Evolutionary conservation across 805 yeast species (phyloP).

Genomic region (Priceomyces fermenticarens): DNA sequence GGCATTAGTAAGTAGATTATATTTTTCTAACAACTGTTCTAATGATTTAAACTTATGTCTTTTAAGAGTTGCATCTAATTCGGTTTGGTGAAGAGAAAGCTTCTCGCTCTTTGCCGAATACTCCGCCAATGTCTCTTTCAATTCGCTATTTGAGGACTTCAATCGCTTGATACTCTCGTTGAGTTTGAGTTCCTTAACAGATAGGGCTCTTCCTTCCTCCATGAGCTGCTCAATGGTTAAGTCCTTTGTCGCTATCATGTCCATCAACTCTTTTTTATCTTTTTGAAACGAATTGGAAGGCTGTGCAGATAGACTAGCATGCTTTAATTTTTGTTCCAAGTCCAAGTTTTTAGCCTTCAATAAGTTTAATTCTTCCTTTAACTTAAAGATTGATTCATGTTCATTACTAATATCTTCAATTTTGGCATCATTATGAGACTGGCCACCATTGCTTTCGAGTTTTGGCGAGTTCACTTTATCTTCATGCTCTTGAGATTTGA

Average conservation of each 20-base stretch:
- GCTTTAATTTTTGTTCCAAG: background rate
- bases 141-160: slow-evolving; percentile 30
- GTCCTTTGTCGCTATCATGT: slow-evolving; percentile 49
- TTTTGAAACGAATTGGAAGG: slow-evolving; percentile 6
- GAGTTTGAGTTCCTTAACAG: slow-evolving; percentile 66
- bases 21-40: slow-evolving; percentile 23
- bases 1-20: slow-evolving; percentile 12
- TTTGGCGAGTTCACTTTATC: background rate
- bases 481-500: background rate
- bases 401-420: too few species aligned
- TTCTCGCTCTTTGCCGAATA: slow-evolving; percentile 29
- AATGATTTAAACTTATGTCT: slow-evolving; percentile 23
- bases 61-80: slow-evolving; percentile 34
- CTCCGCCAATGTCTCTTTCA: slow-evolving; percentile 28
- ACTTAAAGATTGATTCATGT: too few species aligned
- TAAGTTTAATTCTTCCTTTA: too few species aligned
- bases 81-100: slow-evolving; percentile 30
- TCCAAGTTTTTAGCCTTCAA: too few species aligned
- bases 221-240: slow-evolving; percentile 60
- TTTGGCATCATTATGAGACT: too few species aligned
- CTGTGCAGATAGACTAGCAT: background rate
- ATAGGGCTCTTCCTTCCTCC: slow-evolving; percentile 72
- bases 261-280: slow-evolving; percentile 15
- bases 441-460: too few species aligned
- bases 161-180: slow-evolving; percentile 65